phyloP scores from a whole-genome alignment of 768 basidiomycete genomes.

The Terana coerulea region DNA sequence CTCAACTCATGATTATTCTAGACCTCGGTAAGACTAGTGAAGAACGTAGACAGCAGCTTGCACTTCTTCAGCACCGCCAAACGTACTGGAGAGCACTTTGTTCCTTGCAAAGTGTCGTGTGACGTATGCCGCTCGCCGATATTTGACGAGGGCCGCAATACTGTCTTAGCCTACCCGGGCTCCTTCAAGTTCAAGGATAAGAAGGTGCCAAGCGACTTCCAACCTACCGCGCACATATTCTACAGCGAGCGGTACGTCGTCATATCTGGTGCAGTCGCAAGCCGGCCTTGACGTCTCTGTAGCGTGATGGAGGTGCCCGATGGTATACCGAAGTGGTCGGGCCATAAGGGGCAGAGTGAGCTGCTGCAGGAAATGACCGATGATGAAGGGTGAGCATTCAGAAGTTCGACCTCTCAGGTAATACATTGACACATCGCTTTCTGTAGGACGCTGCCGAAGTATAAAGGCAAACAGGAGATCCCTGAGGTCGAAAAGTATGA shows the following conservation, averaged over 20 bases:
- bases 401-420: not conserved
- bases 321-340: slow-evolving; percentile 28
- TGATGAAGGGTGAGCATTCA: slow-evolving; percentile 21
- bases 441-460: slow-evolving; percentile 20
- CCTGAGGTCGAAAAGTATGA: slow-evolving; percentile 21
- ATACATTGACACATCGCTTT: not conserved
- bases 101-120: slow-evolving; percentile 33
- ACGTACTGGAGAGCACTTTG: slow-evolving; percentile 20
- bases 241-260: slow-evolving; percentile 21
- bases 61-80: slow-evolving; percentile 30
- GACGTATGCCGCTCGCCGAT: slow-evolving; percentile 28
- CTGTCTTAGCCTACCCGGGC: slow-evolving; percentile 29
- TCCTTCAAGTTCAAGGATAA: slow-evolving; percentile 26
- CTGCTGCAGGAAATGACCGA: slow-evolving; percentile 21
- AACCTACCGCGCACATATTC: slow-evolving; percentile 29
- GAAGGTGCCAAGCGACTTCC: slow-evolving; percentile 25
- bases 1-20: slow-evolving; percentile 1
- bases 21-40: slow-evolving; percentile 29
- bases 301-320: slow-evolving; percentile 29
- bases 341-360: slow-evolving; percentile 27
- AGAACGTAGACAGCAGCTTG: slow-evolving; percentile 25
- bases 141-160: slow-evolving; percentile 31
- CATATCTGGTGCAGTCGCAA: not conserved
- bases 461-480: slow-evolving; percentile 26
- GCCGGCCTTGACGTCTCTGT: not conserved